A percentile compares a stretch with the other conserved stretches of the same genome.
Conservation (phyloP, 2,329 filamentous ascomycete genomes). For the Aspergillus intermedius region DNA sequence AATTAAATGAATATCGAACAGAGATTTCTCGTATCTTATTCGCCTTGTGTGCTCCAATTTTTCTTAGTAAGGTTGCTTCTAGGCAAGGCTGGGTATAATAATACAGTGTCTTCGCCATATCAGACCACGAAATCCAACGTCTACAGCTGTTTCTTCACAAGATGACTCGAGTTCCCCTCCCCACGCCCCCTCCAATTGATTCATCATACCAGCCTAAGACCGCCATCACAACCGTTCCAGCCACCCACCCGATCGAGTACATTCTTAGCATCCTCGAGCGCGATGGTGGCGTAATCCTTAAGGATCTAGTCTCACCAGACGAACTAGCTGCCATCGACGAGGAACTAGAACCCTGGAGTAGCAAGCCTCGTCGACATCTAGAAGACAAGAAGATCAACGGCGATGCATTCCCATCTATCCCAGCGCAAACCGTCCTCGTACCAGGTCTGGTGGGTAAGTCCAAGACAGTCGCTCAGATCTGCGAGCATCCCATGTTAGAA, state of each 20-base stretch:
- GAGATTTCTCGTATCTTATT: too few relatives aligned
- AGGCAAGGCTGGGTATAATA: too few relatives aligned
- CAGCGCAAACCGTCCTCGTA: conserved; percentile 19
- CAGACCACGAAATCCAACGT: too few relatives aligned
- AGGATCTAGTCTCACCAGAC: conserved; percentile 16
- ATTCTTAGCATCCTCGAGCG: conserved; percentile 26
- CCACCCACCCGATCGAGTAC: conserved; percentile 19
- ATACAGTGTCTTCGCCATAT: too few relatives aligned
- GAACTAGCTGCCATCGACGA: conserved; percentile 20
- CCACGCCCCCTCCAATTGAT: conserved; percentile 4
- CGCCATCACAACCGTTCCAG: conserved; percentile 17
- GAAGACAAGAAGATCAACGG: conserved; percentile 1
- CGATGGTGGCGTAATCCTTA: conserved; percentile 29
- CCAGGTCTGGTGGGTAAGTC: conserved; percentile 27
- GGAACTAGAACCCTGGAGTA: conserved; percentile 9
- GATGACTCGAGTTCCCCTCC: conserved; percentile 7
- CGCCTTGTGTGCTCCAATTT: too few relatives aligned
- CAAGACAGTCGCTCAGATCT: conserved; percentile 17
- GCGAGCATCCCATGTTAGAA: conserved; percentile 16
- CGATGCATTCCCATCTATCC: conserved; percentile 15
- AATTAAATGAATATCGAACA: too few relatives aligned
- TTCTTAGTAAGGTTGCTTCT: too few relatives aligned
- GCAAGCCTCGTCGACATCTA: conserved; percentile 2
- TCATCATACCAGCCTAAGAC: conserved; percentile 5
- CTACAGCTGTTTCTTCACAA: neutral